Base-by-base conservation (phyloP, 805 yeast species). In the Candida nonsorbophila region DNA sequence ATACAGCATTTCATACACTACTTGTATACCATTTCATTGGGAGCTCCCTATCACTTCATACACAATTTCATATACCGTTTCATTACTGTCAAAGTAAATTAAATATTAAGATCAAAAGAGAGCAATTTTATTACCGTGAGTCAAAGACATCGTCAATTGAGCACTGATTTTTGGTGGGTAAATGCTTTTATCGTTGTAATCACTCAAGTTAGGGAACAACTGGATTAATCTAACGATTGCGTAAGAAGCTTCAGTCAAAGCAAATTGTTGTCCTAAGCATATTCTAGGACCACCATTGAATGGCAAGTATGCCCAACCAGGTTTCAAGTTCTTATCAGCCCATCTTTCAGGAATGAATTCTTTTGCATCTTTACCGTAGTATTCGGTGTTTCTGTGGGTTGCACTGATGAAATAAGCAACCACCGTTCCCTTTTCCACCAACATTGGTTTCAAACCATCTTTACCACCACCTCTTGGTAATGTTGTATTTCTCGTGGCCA, bases 271-370 rank as follows among this genome's bases (percentile, higher is more conserved):
- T 22, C 77, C 77, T 30, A 71, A 52, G 44, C 77, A 71, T 34
- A 71, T 69, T 36, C 77, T 51, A 14, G 77, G 76, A 5, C 77
- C 77, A 25, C 77, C 77, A 40, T 69, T 69, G 51, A 70, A 70
- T 15, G 76, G 75, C 18, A 69, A 47, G 45, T 64, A 70, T 17
- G 64, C 68, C 74, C 75, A 70, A 6, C 67, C 62, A 20, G 56
- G 48, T 24, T 47, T 48, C 20, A 42, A 37, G 32, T 53, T 55
- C 24, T 42, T 47, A 15, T 55, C 55, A 16, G 44, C 50, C 77
- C 77, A 72, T 30, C 77, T 55, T 39, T 67, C 72, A 4, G 77
- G 77, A 12, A 52, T 49, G 46, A 65, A 71, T 29, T 37, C 59
- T n/a, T 43, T 36, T 14, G 70, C 64, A 30, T 70, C 72, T 24